Conservation (phyloP, 148 eudicot genomes). For the Heliamphora exappendiculata region DNA sequence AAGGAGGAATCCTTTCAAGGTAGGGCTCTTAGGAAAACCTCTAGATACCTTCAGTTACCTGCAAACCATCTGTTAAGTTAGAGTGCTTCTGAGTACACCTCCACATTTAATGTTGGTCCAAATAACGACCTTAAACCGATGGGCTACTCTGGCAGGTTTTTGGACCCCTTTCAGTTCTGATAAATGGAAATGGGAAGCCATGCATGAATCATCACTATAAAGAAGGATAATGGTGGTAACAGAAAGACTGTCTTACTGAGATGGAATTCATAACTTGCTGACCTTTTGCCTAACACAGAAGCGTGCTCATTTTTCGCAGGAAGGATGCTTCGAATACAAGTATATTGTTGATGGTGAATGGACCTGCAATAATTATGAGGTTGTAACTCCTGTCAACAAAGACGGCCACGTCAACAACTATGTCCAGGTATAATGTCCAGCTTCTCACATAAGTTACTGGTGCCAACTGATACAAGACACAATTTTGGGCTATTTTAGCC, state of each 20-base stretch:
- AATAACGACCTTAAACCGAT: too few species aligned
- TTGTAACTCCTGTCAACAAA: conserved; percentile 44
- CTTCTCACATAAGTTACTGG: neutral
- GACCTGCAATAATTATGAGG: conserved; percentile 63
- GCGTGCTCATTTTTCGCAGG: conserved; percentile 33
- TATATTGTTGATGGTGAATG: conserved; percentile 84
- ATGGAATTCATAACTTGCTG: neutral
- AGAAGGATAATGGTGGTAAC: neutral
- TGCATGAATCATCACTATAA: neutral
- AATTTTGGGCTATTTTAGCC: neutral
- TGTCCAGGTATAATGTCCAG: conserved; percentile 47
- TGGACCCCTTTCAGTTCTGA: neutral
- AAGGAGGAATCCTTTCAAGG: too few species aligned
- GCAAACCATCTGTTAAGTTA: too few species aligned
- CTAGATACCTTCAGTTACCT: too few species aligned
- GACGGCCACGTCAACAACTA: conserved; percentile 88
- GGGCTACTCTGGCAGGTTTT: too few species aligned
- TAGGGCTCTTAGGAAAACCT: too few species aligned
- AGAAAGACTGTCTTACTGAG: neutral
- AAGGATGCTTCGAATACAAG: conserved; percentile 85
- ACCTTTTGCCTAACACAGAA: neutral
- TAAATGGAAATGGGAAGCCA: neutral
- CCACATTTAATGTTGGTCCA: too few species aligned
- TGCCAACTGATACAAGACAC: neutral
- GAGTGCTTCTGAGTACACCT: too few species aligned